Evolutionary conservation across 2,329 filamentous ascomycete genomes (phyloP), one percentile per base, ranked within the genome.

Genomic region (Monilinia polystroma): DNA sequence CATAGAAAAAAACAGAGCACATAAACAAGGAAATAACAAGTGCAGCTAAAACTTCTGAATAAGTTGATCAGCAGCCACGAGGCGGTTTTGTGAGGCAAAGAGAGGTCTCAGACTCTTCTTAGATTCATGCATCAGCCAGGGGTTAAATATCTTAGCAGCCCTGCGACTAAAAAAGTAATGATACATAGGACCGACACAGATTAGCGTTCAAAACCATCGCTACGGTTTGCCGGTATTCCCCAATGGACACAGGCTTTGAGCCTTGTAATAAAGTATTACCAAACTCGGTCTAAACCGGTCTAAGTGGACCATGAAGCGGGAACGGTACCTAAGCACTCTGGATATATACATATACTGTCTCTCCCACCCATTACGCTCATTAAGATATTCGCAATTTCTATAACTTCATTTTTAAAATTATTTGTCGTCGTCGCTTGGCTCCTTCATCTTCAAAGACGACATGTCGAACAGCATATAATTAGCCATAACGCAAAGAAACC

Each of bases 61-160:
- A 58, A 58, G 49, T 29, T 52, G 49, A 52, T 52, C 49, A 58
- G 23, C 56, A 58, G 23, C 55, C 55, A 58, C 55, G 38, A 58
- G 55, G 55, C 55, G 55, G 43, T 58, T 55, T 45, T 43, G 12
- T 58, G 55, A 58, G 41, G 56, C 56, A 58, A 58, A 58, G 56
- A 45, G 45, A 58, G 38, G 56, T 58, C 56, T 45, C 41, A 58
- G 56, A 58, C 41, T 43, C 41, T 43, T 12, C 38, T 41, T 7
- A 35, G 14, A 43, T 52, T 52, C 49, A 52, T 29, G 49, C 49
- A 29, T n/a, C 16, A 29, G 26, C 26, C 49, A 52, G 26, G 23
- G 56, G 43, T 58, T 43, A 23, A 43, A 14, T 4, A 58, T 38
- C 43, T 58, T 45, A 23, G 26, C 38, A 58, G 56, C 56, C 56